Base-by-base conservation (phyloP, 2,329 filamentous ascomycete genomes). In the Penicillium decumbens region DNA sequence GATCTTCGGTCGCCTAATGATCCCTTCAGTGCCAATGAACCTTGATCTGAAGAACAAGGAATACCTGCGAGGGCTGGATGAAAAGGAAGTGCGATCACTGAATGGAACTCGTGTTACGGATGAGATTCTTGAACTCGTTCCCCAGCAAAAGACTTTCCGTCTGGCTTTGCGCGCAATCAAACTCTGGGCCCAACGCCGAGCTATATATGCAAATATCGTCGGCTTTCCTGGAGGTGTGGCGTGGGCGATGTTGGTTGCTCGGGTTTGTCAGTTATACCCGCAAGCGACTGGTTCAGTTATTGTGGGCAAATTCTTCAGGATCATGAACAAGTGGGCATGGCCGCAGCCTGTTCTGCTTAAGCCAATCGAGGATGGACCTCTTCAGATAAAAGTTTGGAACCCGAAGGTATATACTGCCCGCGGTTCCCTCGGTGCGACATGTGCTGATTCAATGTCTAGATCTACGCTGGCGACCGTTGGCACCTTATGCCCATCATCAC, bases 401-500 rank as follows among this genome's bases (percentile, higher is more conserved):
- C 93, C 93, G 29, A 87, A 85, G 77, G 87, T 89, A 72, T 56
- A 75, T 59, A 30, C 6, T 20, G 1, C 33, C 15, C 15, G 51
- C 32, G n/a, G 12, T 9, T 5, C 30, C 12, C 4, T 13, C 13
- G 29, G 12, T 37, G 23, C 13, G 8, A 24, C 20, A 18, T 30
- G 6, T n/a, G 32, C 51, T 58, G 29, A 58, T 9, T 9, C 7
- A 6, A 43, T n/a, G 29, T n/a, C 33, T 61, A 88, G 79, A 76
- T 90, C 27, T 95, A 95, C 68, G 83, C 83, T 53, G 81, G 82
- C 47, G 93, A 97, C 69, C 81, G 82, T 38, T 88, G 83, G 58
- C 92, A 97, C 70, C 76, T 96, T 45, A 98, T 98, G 93, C 93
- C 93, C 25, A 89, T 98, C 70, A 97, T 98, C 64, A 98, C 93